These are phyloP conservation scores for Globisporangium cystogenes DNA, from an alignment of 352 stramenopile species.

Conservation along the genomic window DNA sequence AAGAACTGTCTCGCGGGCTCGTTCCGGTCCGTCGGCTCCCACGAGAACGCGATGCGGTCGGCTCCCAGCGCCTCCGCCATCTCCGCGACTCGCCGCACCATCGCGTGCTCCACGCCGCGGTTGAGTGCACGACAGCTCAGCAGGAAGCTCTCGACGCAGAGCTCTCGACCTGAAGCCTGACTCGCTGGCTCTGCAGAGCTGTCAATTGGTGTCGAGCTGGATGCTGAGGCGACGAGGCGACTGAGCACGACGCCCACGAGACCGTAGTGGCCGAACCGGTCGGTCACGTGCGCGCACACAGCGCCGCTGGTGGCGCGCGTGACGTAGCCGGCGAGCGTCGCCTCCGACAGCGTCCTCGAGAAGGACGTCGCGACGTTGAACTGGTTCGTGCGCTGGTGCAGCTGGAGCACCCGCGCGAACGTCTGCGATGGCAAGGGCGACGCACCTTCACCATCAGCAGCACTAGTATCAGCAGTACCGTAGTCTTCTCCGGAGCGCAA, in stretches of 20 bases:
- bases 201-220: not conserved
- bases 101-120: slow-evolving; percentile 62
- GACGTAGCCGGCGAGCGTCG: slow-evolving; percentile 22
- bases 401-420: slow-evolving; percentile 45
- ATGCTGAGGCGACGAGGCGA: slow-evolving; percentile 5
- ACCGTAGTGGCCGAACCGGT: slow-evolving; percentile 73
- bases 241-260: slow-evolving; percentile 48
- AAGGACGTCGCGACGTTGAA: slow-evolving; percentile 64
- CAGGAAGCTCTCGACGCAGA: slow-evolving; percentile 52
- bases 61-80: slow-evolving; percentile 14
- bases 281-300: slow-evolving; percentile 55
- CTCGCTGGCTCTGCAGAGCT: not conserved
- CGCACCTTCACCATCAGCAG: not conserved
- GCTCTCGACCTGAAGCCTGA: not conserved
- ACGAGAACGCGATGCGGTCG: slow-evolving; percentile 26
- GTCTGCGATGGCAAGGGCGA: not conserved
- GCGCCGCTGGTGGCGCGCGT: slow-evolving; percentile 13
- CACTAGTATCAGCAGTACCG: not conserved
- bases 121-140: slow-evolving; percentile 72
- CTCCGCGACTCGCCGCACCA: slow-evolving; percentile 44
- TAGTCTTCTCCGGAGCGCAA: not conserved
- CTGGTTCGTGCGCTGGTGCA: slow-evolving; percentile 70
- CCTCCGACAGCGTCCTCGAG: slow-evolving; percentile 29
- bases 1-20: slow-evolving; percentile 57
- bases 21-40: slow-evolving; percentile 66